These are phyloP conservation scores for Penicillium turbatum DNA, from an alignment of 495 filamentous ascomycete genomes.

Conservation along the genomic window DNA sequence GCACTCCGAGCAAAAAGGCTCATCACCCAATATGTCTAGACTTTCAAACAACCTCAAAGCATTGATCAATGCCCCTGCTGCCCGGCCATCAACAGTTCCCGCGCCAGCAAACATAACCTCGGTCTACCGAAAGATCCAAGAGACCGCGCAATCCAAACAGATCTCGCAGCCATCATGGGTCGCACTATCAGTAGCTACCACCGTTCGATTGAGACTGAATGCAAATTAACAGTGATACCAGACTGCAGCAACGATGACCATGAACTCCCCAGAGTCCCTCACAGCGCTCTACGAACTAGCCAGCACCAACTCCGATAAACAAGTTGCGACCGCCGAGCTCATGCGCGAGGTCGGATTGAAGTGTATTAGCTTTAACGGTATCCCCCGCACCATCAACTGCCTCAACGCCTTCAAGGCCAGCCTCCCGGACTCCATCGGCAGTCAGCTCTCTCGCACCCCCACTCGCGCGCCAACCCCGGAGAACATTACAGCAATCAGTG, in stretches of 20 bases:
- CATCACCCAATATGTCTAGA: constrained; percentile 53
- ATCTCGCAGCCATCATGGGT: constrained; percentile 61
- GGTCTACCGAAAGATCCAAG: constrained; percentile 56
- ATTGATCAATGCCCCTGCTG: constrained; percentile 63
- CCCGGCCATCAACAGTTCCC: constrained; percentile 61
- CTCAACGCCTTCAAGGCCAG: constrained; percentile 60
- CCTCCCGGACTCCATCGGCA: constrained; percentile 40
- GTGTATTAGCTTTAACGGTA: constrained; percentile 80
- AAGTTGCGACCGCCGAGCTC: constrained; percentile 60
- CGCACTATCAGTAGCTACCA: constrained; percentile 51
- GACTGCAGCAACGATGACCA: constrained; percentile 69
- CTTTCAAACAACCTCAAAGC: constrained; percentile 63
- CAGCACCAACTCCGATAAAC: constrained; percentile 30
- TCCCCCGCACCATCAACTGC: constrained; percentile 75
- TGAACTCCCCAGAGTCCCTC: constrained; percentile 68
- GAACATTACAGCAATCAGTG: constrained; percentile 49
- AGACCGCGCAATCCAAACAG: constrained; percentile 47
- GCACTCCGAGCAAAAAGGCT: not conserved
- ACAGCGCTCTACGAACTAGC: constrained; percentile 50
- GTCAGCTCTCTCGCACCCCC: constrained; percentile 17
- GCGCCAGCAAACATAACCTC: constrained; percentile 56
- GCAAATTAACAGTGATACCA: constrained; percentile 18
- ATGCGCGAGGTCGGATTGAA: constrained; percentile 79
- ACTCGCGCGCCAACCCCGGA: constrained; percentile 20
- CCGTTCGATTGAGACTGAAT: not conserved